Percentiles rank a stretch among this genome's conserved stretches.
These are phyloP conservation scores for Colletotrichum tabaci DNA, from an alignment of 2,329 filamentous ascomycete genomes.

Conservation along the genomic window DNA sequence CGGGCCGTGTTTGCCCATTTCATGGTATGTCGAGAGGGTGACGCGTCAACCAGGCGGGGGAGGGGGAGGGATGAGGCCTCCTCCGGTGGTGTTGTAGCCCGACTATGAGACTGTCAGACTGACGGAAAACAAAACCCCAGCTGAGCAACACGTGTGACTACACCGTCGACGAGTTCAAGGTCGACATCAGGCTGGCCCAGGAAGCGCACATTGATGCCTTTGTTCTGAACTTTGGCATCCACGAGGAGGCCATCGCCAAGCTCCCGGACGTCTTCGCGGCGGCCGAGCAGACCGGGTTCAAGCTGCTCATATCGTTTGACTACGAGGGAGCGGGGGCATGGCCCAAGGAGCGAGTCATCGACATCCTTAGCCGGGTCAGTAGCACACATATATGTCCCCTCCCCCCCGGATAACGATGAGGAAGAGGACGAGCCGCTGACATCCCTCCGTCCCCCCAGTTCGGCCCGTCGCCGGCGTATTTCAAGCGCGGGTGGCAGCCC, in stretches of 20 bases:
- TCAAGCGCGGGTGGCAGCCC: conserved; percentile 48
- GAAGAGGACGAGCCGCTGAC: background rate
- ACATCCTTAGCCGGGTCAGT: conserved; percentile 30
- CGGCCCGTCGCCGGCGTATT: conserved; percentile 36
- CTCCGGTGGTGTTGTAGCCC: no score
- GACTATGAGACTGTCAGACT: background rate
- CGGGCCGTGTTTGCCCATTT: conserved; percentile 39
- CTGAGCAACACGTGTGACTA: conserved; percentile 40
- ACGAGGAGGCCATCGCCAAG: conserved; percentile 41
- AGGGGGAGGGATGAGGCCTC: background rate
- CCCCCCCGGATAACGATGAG: no score
- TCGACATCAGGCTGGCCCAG: conserved; percentile 37
- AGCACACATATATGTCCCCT: no score
- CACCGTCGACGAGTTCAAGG: conserved; percentile 35
- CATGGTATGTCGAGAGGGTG: conserved; percentile 24
- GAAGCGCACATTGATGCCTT: conserved; percentile 41
- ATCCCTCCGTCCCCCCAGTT: background rate
- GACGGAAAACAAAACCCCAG: background rate
- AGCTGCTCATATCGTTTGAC: conserved; percentile 40
- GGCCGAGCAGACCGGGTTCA: conserved; percentile 38
- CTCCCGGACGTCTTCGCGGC: conserved; percentile 35
- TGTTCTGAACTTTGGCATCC: conserved; percentile 38
- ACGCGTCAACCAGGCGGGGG: background rate
- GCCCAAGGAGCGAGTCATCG: conserved; percentile 35
- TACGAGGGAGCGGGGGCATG: conserved; percentile 39